Base-by-base conservation (phyloP, 108 stramenopile genomes). In the Skeletonema costatum region DNA sequence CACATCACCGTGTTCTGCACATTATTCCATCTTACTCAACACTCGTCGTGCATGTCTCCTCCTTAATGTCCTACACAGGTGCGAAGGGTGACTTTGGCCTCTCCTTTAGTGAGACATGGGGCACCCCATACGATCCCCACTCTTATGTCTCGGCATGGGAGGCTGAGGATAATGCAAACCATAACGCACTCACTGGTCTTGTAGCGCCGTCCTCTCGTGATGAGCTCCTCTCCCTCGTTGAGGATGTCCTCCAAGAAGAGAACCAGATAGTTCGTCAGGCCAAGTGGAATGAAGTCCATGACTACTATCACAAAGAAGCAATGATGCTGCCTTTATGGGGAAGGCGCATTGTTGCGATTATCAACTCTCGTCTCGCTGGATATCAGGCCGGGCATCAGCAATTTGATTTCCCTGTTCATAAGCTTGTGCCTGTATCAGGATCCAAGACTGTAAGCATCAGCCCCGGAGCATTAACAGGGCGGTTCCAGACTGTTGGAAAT, bases 371-470 rank as follows among this genome's bases (percentile, higher is more conserved):
- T 44, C 68, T 88, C 51, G 71, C 66, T 30, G 78, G 78, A 39
- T 88, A 86, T 73, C 12, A 71, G 62, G 30, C 83, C 1, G 88
- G 88, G 31, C 16, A 69, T 56, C 88, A 88, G 63, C 88, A 88
- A 70, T 88, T 86, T 60, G 88, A 88, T 63, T 88, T 84, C 53
- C 88, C 88, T 5, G 80, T 88, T 48, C 85, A 88, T 67, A 69
- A 59, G 13, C 66, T 88, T 51, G 19, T 31, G 17, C 62, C 68
- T 46, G n/a, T 78, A 10, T 30, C 68, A 16, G 88, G 85, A 59
- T 70, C 79, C 2, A 78, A 30, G 19, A 78, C 68, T 16, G 76
- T 86, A 5, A 86, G 67, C 32, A 78, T 86, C 62, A 30, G 83
- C 25, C 88, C 88, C 0, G 88, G 88, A 67, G 85, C 85, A 0